Conservation (phyloP, 1,284 basidiomycete species). For the Pseudozyma sp. region DNA sequence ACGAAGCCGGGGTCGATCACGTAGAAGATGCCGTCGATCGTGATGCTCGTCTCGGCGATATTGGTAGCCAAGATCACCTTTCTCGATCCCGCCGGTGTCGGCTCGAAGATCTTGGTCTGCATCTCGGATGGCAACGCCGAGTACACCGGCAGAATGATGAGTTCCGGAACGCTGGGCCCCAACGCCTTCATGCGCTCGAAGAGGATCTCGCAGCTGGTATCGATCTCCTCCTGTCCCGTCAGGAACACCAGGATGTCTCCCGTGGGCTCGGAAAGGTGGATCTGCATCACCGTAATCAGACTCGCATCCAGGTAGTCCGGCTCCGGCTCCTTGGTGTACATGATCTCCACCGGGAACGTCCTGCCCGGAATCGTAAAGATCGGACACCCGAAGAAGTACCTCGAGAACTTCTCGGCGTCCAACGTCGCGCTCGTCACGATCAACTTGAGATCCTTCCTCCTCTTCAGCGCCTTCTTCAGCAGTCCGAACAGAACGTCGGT, state of each 20-base stretch:
- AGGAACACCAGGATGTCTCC: slow-evolving; percentile 97
- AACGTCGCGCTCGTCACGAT: slow-evolving; percentile 98
- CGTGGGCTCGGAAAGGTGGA: slow-evolving; percentile 95
- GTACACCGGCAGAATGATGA: slow-evolving; percentile 96
- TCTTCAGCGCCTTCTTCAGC: slow-evolving; percentile 93
- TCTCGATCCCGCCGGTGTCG: slow-evolving; percentile 92
- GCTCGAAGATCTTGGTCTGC: slow-evolving; percentile 96
- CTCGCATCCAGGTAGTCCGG: slow-evolving; percentile 98
- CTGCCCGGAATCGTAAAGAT: slow-evolving; percentile 99
- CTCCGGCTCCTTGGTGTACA: slow-evolving; percentile 99
- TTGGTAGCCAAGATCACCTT: slow-evolving; percentile 99
- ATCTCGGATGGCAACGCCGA: slow-evolving; percentile 97
- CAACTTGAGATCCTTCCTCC: slow-evolving; percentile 92
- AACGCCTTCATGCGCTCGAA: slow-evolving; percentile 98
- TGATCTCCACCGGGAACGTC: slow-evolving; percentile 95
- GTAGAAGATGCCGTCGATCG: slow-evolving; percentile 98
- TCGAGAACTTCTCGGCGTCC: slow-evolving; percentile 99
- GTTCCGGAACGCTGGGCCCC: slow-evolving; percentile 94
- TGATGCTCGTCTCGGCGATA: slow-evolving; percentile 97
- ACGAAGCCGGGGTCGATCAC: slow-evolving; percentile 98
- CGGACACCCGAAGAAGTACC: slow-evolving; percentile 97
- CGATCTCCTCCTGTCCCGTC: slow-evolving; percentile 97
- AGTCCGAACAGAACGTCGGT: slow-evolving; percentile 98
- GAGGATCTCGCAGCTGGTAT: slow-evolving; percentile 94
- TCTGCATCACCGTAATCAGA: slow-evolving; percentile 98